Evolutionary conservation across 495 filamentous ascomycete genomes (phyloP).

Genomic region (Copromyces sp.): DNA sequence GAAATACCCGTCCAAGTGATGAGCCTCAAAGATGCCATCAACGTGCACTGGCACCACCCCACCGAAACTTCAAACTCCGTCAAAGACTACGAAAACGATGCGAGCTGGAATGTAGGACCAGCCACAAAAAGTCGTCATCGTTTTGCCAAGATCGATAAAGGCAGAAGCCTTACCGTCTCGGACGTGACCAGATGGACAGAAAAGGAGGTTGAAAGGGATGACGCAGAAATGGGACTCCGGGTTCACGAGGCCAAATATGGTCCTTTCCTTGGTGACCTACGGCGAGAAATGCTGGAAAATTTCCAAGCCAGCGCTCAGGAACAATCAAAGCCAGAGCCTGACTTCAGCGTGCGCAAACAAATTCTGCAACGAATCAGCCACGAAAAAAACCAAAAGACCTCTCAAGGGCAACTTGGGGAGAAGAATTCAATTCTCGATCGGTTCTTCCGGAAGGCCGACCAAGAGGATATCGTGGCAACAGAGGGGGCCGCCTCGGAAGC

Average conservation of each 20-base stretch:
- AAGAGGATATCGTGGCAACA: not conserved
- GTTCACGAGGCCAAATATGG: slow-evolving; percentile 8
- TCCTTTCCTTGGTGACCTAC: slow-evolving; percentile 7
- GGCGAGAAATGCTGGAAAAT: slow-evolving; percentile 5
- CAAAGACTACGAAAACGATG: not conserved
- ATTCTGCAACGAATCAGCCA: not conserved
- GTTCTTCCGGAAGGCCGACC: not conserved
- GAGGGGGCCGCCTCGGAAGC: not conserved
- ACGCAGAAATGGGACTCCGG: slow-evolving; percentile 12
- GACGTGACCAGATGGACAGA: not conserved
- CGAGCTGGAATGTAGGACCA: not conserved
- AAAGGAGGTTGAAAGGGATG: slow-evolving; percentile 9
- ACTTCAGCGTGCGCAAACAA: not conserved
- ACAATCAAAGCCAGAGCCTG: not conserved
- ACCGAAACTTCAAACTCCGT: not conserved
- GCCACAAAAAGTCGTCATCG: not conserved
- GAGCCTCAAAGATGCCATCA: slow-evolving; percentile 3
- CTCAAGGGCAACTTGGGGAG: not conserved
- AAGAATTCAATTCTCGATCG: not conserved
- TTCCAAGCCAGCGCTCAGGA: not conserved
- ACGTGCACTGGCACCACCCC: not conserved
- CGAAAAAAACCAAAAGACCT: not conserved
- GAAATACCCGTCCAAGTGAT: slow-evolving; percentile 13
- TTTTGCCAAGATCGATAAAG: not conserved
- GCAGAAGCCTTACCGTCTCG: not conserved